Conservation (phyloP, 164 flowering plant genomes). For the Tetracentron sinense region DNA sequence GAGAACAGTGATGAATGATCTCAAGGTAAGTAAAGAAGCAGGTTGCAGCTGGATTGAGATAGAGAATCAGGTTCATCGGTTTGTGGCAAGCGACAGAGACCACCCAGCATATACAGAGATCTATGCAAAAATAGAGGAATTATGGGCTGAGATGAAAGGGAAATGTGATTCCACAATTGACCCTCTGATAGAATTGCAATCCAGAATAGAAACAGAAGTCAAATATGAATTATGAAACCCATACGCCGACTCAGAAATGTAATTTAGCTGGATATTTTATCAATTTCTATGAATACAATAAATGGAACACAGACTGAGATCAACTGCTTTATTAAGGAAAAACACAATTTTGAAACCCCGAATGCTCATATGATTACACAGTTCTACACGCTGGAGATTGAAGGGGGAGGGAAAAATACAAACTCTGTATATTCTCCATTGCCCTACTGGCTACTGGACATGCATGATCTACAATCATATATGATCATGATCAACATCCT, state of each 20-base stretch:
- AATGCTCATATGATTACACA: constrained; percentile 3
- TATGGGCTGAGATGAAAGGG: constrained; percentile 16
- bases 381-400: constrained; percentile 12
- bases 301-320: neutral
- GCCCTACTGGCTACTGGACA: neutral
- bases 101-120: constrained; percentile 24
- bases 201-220: neutral
- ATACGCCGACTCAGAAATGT: neutral
- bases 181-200: neutral
- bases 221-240: no score
- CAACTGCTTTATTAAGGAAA: constrained; percentile 15
- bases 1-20: constrained; percentile 28
- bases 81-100: constrained; percentile 23
- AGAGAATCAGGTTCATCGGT: constrained; percentile 20
- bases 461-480: constrained; percentile 13
- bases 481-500: constrained; percentile 18
- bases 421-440: constrained; percentile 6
- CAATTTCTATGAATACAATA: neutral
- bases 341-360: constrained; percentile 6
- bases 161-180: neutral
- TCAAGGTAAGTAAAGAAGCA: constrained; percentile 26
- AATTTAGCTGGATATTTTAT: no score
- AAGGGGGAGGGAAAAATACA: neutral
- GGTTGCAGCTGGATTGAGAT: constrained; percentile 34
- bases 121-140: constrained; percentile 20